phyloP scores from a whole-genome alignment of 352 stramenopile species.

The Blastocystis hominis region DNA sequence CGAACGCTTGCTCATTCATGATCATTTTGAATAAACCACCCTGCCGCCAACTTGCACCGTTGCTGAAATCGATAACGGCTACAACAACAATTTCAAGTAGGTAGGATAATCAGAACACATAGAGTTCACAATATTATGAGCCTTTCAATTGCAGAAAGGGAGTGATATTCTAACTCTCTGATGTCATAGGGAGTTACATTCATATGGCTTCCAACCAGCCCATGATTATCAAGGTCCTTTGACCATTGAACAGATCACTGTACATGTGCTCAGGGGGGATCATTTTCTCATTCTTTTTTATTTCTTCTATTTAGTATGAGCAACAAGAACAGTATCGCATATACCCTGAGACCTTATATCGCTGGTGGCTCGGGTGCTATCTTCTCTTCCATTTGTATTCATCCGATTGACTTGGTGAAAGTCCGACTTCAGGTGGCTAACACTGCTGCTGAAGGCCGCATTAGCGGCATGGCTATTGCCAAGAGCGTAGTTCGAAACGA shows the following conservation, averaged over 20 bases:
- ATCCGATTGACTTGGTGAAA: slow-evolving; percentile 79
- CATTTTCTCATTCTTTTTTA: slow-evolving; percentile 52
- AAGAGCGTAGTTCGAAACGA: slow-evolving; percentile 73
- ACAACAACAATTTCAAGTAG: background rate
- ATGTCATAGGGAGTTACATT: background rate
- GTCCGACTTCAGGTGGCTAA: slow-evolving; percentile 75
- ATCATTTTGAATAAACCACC: too few species aligned
- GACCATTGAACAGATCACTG: background rate
- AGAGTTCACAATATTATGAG: background rate
- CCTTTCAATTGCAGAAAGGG: background rate
- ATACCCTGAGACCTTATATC: slow-evolving; percentile 27
- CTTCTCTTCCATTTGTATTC: slow-evolving; percentile 64
- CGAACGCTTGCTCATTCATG: background rate
- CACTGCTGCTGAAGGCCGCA: slow-evolving; percentile 64
- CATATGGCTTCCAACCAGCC: background rate
- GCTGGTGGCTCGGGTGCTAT: slow-evolving; percentile 36
- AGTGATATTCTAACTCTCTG: background rate
- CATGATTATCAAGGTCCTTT: slow-evolving; percentile 21
- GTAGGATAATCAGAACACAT: background rate
- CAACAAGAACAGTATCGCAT: slow-evolving; percentile 3
- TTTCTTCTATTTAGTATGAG: background rate
- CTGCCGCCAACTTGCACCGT: background rate
- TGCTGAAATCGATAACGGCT: background rate
- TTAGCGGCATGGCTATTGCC: slow-evolving; percentile 69
- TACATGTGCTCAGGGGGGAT: background rate